A percentile compares a stretch with the other conserved stretches of the same genome.
phyloP scores from a whole-genome alignment of 2,329 filamentous ascomycete genomes.

The Boeremia exigua region DNA sequence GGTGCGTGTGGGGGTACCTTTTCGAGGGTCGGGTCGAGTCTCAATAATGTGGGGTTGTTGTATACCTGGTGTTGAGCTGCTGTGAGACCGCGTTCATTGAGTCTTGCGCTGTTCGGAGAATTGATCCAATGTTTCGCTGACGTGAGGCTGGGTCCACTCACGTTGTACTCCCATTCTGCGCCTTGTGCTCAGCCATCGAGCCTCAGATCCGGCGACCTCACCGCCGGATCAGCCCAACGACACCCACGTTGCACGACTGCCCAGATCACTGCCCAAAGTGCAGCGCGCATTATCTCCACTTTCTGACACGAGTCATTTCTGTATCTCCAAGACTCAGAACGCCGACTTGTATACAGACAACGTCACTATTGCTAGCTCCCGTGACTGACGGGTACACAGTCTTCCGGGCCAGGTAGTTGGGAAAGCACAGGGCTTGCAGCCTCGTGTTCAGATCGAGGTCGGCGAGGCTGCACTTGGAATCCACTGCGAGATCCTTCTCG shows the following conservation, averaged over 20 bases:
- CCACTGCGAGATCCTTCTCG: slow-evolving; percentile 7
- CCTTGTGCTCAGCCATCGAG: slow-evolving; percentile 8
- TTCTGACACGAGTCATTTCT: slow-evolving; percentile 12
- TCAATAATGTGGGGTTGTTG: not conserved
- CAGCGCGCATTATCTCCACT: slow-evolving; percentile 16
- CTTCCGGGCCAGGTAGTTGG: slow-evolving; percentile 5
- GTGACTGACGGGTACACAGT: slow-evolving; percentile 7
- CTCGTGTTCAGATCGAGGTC: slow-evolving; percentile 3
- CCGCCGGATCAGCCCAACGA: slow-evolving; percentile 13
- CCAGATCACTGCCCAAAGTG: slow-evolving; percentile 3
- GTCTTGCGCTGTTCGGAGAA: not conserved
- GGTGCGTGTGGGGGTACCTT: not conserved
- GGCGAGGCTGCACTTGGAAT: slow-evolving; percentile 14
- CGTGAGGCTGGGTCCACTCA: not conserved
- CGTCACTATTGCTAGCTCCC: slow-evolving; percentile 6
- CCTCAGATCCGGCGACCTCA: slow-evolving; percentile 11
- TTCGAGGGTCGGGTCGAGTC: not conserved
- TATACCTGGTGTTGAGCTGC: not conserved
- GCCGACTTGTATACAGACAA: slow-evolving; percentile 1
- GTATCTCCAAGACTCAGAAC: slow-evolving; percentile 12
- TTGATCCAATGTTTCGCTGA: not conserved
- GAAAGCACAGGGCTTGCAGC: slow-evolving; percentile 7
- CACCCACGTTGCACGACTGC: slow-evolving; percentile 7
- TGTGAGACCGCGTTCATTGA: not conserved
- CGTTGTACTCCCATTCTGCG: slow-evolving; percentile 7